Percentiles rank a stretch among this genome's conserved stretches.
Conservation (phyloP, 2,329 filamentous ascomycete species). For the Pseudogymnoascus sp. region DNA sequence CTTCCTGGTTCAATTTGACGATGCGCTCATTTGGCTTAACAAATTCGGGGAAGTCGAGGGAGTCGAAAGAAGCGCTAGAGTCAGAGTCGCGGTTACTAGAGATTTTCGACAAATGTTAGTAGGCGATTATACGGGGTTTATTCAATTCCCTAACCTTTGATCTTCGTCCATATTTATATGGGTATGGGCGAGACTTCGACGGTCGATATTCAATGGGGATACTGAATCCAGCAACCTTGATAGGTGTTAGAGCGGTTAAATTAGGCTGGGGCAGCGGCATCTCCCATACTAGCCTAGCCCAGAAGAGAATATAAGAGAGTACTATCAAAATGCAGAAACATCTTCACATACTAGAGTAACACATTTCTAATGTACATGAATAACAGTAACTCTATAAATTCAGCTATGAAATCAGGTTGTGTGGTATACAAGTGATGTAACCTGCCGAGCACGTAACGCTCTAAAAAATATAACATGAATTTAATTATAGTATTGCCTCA, state of each 20-base stretch:
- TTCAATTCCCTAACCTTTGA: not conserved
- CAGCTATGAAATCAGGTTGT: not conserved
- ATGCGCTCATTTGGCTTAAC: not conserved
- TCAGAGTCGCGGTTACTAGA: not conserved
- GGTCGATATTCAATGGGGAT: not conserved
- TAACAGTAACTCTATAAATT: not conserved
- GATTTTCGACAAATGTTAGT: not conserved
- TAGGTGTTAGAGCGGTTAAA: not conserved
- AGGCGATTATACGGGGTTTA: not conserved
- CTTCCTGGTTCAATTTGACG: not conserved
- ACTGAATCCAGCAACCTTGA: not conserved
- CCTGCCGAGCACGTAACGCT: not conserved
- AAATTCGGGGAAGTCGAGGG: not conserved
- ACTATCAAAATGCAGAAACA: no score
- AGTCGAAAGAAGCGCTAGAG: not conserved
- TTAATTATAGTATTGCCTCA: slow-evolving; percentile 11
- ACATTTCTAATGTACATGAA: no score
- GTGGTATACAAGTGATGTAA: not conserved
- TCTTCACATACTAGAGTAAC: no score
- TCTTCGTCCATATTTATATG: not conserved
- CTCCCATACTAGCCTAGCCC: no score
- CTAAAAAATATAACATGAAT: not conserved
- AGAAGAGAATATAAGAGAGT: no score
- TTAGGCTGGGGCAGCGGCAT: no score
- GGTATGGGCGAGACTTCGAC: not conserved